These are phyloP conservation scores for Candida ulmi DNA, from an alignment of 805 yeast genomes.

Conservation along the genomic window DNA sequence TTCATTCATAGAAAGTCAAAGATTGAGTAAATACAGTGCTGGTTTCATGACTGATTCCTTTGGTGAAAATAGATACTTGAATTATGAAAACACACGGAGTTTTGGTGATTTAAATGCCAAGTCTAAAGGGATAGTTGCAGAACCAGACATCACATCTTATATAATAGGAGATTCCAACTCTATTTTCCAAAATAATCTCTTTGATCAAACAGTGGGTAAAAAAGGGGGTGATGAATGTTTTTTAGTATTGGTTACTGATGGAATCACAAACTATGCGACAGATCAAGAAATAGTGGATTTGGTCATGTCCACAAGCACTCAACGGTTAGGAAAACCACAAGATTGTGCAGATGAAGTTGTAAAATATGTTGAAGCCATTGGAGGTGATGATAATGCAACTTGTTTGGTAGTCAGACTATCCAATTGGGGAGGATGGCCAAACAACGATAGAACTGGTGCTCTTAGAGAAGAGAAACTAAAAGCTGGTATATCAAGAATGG, in stretches of 20 bases:
- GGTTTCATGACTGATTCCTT: conserved; percentile 78
- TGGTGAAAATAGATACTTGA: conserved; percentile 79
- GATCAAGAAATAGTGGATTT: conserved; percentile 93
- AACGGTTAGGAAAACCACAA: conserved; percentile 73
- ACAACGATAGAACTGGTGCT: conserved; percentile 75
- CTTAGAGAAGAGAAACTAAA: conserved; percentile 66
- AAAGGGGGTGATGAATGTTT: conserved; percentile 84
- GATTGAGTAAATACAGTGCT: conserved; percentile 61
- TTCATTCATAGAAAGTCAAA: conserved; percentile 66
- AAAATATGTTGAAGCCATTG: conserved; percentile 75
- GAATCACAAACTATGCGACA: conserved; percentile 70
- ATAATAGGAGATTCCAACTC: conserved; percentile 55
- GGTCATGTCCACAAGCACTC: conserved; percentile 70
- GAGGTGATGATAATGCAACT: conserved; percentile 96
- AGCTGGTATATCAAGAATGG: conserved; percentile 28
- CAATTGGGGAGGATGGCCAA: conserved; percentile 96
- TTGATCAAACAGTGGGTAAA: conserved; percentile 20
- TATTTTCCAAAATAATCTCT: conserved; percentile 25
- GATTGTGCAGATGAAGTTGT: conserved; percentile 81
- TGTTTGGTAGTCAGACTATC: conserved; percentile 71
- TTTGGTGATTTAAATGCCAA: conserved; percentile 88
- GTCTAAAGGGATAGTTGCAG: conserved; percentile 80
- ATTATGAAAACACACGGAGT: conserved; percentile 87
- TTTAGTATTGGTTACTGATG: conserved; percentile 79
- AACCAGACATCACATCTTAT: conserved; percentile 77